phyloP scores from a whole-genome alignment of 495 filamentous ascomycete genomes.

The Penicillium robsamsonii region DNA sequence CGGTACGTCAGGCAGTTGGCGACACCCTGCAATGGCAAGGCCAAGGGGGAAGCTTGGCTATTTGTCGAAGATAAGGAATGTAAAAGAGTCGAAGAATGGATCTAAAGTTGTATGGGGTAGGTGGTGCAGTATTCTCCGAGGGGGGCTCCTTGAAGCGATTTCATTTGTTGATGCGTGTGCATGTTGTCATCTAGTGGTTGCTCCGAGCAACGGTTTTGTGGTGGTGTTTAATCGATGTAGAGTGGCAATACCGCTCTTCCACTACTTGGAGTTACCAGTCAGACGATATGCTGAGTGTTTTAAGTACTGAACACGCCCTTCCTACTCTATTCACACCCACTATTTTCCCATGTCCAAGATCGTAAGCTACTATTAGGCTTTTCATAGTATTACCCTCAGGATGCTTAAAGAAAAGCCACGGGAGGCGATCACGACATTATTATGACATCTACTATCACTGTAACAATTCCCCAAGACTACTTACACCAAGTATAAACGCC shows the following conservation, averaged over 20 bases:
- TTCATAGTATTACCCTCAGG: not conserved
- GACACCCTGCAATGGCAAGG: constrained; percentile 25
- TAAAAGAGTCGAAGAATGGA: constrained; percentile 27
- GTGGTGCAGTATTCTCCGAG: constrained; percentile 35
- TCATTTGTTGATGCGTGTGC: constrained; percentile 39
- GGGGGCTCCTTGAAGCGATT: constrained; percentile 23
- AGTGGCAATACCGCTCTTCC: constrained; percentile 11
- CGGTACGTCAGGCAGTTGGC: constrained; percentile 24
- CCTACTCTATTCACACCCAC: not conserved
- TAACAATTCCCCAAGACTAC: not conserved
- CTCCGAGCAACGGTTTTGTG: constrained; percentile 33
- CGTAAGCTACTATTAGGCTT: constrained; percentile 1
- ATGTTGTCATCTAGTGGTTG: constrained; percentile 37
- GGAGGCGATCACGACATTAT: not conserved
- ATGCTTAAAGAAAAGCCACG: not conserved
- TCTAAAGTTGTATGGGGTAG: constrained; percentile 29
- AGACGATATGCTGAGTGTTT: not conserved
- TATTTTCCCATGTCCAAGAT: not conserved
- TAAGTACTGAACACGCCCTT: not conserved
- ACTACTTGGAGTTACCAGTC: not conserved
- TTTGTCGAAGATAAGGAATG: constrained; percentile 26
- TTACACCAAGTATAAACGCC: not conserved
- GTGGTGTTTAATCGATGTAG: constrained; percentile 10
- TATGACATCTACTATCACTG: not conserved
- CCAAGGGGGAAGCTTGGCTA: constrained; percentile 12